Base-by-base conservation (phyloP, 306 rosid species). In the Trifolium dubium region DNA sequence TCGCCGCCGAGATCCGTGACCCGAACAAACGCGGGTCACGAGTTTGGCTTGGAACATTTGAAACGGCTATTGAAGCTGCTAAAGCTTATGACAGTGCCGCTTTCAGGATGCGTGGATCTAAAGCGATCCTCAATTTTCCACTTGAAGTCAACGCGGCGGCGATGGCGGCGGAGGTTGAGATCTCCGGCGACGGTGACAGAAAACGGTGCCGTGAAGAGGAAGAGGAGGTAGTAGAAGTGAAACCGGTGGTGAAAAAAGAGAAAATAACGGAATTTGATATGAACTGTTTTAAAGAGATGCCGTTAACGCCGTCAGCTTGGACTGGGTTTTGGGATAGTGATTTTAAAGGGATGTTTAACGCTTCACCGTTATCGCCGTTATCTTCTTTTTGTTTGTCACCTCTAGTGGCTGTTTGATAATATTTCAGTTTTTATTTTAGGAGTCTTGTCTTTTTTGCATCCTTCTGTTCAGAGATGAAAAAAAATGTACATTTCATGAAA, bases 301-400 rank as follows among this genome's bases (percentile, higher is more conserved):
- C 97, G 71, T 77, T 91, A 73, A 91, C 97, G 83, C 97, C 99
- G 88, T 89, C 99, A 4, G 58, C 41, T 73, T 91, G 96, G 92
- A 83, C 74, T 43, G 81, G 85, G 75, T 69, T 82, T 6, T 92
- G 95, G 95, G 96, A 94, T 31, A 6, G 54, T 10, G 95, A 91
- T 30, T 65, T 79, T 1, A 87, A 79, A n/a, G 96, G 90, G 14
- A 10, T 86, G 3, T 86, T 89, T 64, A 84, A 10, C 50, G 81
- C 89, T 1, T 95, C 98, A 56, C 91, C 89, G 79, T 61, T 89
- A 58, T 94, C 97, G 23, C 98, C 99, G 84, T 87, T 95, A 81
- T 87, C 98, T 41, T 91, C 95, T 0, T 75, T 85, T 2, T 95
- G 93, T 6, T 89, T 10, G 73, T 74, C 90, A 6, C 96, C 79